Conservation (phyloP, 176 grass and related monocot species). For the Eragrostis curvula region DNA sequence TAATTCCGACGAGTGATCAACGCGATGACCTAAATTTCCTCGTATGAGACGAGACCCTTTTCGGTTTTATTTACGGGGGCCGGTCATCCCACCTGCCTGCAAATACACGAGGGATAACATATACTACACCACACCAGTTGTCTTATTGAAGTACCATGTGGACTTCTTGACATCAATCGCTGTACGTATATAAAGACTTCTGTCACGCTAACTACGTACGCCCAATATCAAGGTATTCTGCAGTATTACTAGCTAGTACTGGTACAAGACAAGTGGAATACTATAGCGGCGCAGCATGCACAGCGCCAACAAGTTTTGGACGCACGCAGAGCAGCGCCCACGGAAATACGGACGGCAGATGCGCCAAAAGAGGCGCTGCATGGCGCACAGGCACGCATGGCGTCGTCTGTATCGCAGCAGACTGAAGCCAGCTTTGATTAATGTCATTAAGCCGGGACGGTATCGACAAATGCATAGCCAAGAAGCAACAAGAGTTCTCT, state of each 20-base stretch:
- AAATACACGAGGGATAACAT: neutral
- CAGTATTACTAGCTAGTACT: neutral
- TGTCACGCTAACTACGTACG: neutral
- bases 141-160: neutral
- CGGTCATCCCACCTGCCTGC: neutral
- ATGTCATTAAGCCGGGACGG: neutral
- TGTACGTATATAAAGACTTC: conserved; percentile 31
- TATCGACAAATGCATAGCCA: conserved; percentile 35
- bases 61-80: neutral
- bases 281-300: neutral
- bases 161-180: neutral
- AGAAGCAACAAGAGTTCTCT: conserved; percentile 33
- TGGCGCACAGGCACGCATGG: neutral
- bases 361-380: conserved; percentile 35
- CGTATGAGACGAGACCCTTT: neutral
- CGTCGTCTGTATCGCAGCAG: conserved; percentile 30
- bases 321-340: neutral
- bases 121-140: neutral
- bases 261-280: neutral
- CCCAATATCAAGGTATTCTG: neutral
- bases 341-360: neutral
- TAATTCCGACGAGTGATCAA: neutral
- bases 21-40: neutral
- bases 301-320: conserved; percentile 15
- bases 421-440: conserved; percentile 9